phyloP scores from a whole-genome alignment of 805 yeast genomes.

The Yarrowia divulgata region DNA sequence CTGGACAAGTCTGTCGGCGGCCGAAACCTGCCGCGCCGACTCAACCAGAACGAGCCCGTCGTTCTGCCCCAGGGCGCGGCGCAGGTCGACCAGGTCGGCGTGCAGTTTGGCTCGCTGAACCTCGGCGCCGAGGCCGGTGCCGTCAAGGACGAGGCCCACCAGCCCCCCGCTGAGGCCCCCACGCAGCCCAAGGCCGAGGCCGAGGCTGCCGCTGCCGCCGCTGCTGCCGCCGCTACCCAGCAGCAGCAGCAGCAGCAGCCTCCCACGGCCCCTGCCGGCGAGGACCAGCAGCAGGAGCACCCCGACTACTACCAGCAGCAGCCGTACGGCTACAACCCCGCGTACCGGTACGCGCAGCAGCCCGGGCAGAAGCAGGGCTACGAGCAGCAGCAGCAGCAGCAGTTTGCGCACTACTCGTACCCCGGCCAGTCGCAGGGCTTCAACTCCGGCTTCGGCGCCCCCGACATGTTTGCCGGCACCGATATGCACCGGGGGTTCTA shows the following conservation, averaged over 20 bases:
- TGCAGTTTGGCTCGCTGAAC: constrained; percentile 68
- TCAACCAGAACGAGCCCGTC: constrained; percentile 55
- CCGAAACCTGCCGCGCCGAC: constrained; percentile 49
- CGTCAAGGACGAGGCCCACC: constrained; percentile 38
- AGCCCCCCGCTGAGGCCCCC: constrained; percentile 39
- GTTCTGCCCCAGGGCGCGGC: constrained; percentile 63
- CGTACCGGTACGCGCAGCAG: constrained; percentile 35
- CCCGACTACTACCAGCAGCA: constrained; percentile 39
- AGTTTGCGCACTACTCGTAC: constrained; percentile 36
- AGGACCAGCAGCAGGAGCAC: constrained; percentile 31
- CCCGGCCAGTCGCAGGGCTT: constrained; percentile 38
- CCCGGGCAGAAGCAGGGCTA: constrained; percentile 31
- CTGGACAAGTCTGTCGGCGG: constrained; percentile 41
- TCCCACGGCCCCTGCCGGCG: constrained; percentile 9
- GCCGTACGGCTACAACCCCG: constrained; percentile 39
- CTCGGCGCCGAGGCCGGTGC: constrained; percentile 54
- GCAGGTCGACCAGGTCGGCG: constrained; percentile 59
- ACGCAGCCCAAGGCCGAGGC: constrained; percentile 39
- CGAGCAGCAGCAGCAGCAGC: constrained; percentile 39
- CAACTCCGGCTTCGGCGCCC: constrained; percentile 34
- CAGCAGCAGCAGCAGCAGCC: constrained; percentile 39
- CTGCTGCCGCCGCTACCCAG: constrained; percentile 37
- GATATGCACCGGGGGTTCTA: constrained; percentile 37
- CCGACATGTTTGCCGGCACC: constrained; percentile 39
- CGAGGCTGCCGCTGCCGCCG: constrained; percentile 38